These are phyloP conservation scores for Ustilago loliicola DNA, from an alignment of 1,284 basidiomycete species.

Conservation along the genomic window DNA sequence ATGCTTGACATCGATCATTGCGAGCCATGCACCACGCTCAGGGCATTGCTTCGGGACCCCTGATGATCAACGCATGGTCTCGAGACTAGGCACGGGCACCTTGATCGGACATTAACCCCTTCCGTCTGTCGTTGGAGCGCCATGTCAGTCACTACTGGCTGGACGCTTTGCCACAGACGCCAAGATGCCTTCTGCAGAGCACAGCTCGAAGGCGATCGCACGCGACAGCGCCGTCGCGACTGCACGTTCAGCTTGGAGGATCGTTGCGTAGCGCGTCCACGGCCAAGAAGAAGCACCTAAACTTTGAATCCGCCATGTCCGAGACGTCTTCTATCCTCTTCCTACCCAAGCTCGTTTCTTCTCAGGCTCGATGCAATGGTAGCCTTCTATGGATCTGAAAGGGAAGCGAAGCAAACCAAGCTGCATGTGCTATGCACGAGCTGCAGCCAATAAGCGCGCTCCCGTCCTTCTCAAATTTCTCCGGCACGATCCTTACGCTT, in stretches of 20 bases:
- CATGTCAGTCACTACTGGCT: background rate
- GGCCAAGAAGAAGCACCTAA: background rate
- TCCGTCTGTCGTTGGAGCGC: too few species aligned
- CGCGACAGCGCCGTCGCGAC: background rate
- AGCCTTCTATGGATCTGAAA: background rate
- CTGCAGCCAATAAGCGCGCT: slow-evolving; percentile 30
- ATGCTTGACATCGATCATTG: too few species aligned
- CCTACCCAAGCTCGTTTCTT: background rate
- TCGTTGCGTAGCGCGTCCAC: background rate
- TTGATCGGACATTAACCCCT: too few species aligned
- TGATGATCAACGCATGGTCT: slow-evolving; percentile 1
- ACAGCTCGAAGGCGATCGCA: background rate
- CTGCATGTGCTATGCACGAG: slow-evolving; percentile 29
- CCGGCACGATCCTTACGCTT: background rate
- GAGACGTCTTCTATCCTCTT: background rate
- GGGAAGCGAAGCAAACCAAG: slow-evolving; percentile 9
- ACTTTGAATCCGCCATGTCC: background rate
- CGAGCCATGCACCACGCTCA: background rate
- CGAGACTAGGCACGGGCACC: background rate
- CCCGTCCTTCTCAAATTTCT: slow-evolving; percentile 17
- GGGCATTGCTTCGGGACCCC: background rate
- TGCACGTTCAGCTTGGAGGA: too few species aligned
- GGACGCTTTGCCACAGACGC: background rate
- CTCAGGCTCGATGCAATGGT: background rate
- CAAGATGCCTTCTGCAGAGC: background rate